Conservation (phyloP, 2,329 filamentous ascomycete genomes). For the Botrytis pseudocinerea region DNA sequence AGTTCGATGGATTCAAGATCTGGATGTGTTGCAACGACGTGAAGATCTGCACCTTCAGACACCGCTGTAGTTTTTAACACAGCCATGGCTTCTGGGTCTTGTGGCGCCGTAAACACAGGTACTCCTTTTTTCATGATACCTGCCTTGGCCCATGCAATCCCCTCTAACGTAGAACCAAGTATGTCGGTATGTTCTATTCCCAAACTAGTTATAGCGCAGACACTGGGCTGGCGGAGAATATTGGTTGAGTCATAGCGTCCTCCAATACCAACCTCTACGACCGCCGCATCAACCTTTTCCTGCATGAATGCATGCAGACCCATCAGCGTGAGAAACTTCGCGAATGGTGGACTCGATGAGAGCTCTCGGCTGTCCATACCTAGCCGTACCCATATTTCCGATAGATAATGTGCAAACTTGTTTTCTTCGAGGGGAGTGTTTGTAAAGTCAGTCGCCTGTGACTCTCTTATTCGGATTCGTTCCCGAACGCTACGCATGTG, state of each 20-base stretch:
- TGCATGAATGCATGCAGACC: neutral
- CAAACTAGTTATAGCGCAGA: constrained; percentile 42
- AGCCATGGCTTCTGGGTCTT: neutral
- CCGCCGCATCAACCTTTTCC: neutral
- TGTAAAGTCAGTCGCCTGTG: neutral
- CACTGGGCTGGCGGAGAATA: neutral
- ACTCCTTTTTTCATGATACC: constrained; percentile 75
- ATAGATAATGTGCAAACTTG: neutral
- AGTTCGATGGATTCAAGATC: neutral
- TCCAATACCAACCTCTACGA: neutral
- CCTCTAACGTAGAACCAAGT: constrained; percentile 73
- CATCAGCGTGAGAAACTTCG: neutral
- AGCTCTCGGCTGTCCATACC: neutral
- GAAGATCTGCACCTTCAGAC: neutral
- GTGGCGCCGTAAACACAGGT: constrained; percentile 47
- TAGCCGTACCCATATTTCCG: neutral
- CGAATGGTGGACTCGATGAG: neutral
- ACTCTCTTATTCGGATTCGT: neutral
- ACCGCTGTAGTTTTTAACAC: neutral
- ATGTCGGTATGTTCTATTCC: constrained; percentile 82
- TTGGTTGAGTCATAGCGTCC: constrained; percentile 1
- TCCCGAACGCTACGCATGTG: neutral
- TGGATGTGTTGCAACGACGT: neutral
- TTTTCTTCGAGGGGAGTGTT: neutral
- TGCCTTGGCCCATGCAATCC: constrained; percentile 90